These are phyloP conservation scores for Cladosporium cucumerinum DNA, from an alignment of 2,329 filamentous ascomycete species.

Conservation along the genomic window DNA sequence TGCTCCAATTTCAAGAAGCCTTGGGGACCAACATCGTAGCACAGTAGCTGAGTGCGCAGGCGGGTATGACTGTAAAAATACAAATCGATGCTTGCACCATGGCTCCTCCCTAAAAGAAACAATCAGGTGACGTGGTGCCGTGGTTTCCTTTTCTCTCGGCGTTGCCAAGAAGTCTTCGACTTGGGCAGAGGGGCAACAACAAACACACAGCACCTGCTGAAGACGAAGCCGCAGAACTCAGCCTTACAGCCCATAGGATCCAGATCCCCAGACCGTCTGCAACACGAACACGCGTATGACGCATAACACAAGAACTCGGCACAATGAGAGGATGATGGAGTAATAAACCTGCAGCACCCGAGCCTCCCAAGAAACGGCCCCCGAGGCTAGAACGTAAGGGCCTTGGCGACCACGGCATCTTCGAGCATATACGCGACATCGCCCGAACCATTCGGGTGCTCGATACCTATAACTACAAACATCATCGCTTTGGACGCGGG, in stretches of 20 bases:
- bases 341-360: conserved; percentile 12
- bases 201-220: neutral
- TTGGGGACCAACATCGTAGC: neutral
- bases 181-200: neutral
- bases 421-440: conserved; percentile 7
- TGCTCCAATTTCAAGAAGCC: neutral
- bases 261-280: neutral
- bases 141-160: neutral
- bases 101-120: neutral
- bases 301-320: conserved; percentile 1
- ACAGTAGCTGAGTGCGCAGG: neutral
- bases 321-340: conserved; percentile 1
- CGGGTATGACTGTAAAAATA: neutral
- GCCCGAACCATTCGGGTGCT: conserved; percentile 16
- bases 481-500: neutral
- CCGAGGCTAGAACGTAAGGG: conserved; percentile 8
- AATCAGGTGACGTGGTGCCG: neutral
- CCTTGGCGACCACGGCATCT: conserved; percentile 14
- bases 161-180: neutral
- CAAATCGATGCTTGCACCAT: neutral
- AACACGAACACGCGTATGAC: conserved; percentile 1
- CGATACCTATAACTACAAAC: neutral
- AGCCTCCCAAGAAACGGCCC: neutral
- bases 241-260: conserved; percentile 6
- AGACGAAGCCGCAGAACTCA: conserved; percentile 2